Evolutionary conservation across 1,139 yeast species (phyloP), one percentile per base, ranked within the genome.

Genomic region (Protomyces lactucae-debilis): DNA sequence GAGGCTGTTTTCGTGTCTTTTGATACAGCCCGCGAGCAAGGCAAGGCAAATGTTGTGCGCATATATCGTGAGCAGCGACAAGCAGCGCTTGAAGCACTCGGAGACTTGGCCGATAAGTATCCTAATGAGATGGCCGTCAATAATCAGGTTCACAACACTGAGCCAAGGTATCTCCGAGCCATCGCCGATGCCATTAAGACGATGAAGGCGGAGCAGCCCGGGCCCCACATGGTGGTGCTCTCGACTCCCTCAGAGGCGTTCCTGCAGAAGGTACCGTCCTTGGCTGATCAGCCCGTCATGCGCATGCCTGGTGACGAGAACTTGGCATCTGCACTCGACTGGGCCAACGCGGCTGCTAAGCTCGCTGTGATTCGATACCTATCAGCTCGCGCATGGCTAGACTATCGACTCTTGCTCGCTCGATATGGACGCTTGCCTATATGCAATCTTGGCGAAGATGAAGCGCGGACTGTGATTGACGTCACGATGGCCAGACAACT

Each of bases 401-500:
- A 81, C 43, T 87, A 87, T 70, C 78, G 91, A 74, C 80, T 85
- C 46, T 77, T 83, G 0, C 75, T 90, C 64, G 81, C 98, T 0
- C 81, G 82, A 66, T 89, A 87, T 72, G 84, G 95, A 52, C 85
- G 86, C 64, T 82, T 93, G 57, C 99, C 99, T 0, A 73, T 93
- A 52, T 90, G 98, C 73, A 93, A 93, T 72, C 76, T 93, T 69
- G 86, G 85, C 67, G 80, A 85, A 21, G 95, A 88, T 66, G 88
- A 89, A 70, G 80, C 86, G 73, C 86, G 89, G 0, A 88, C 84
- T 70, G 77, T 91, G 71, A 87, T 93, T 68, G 99, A 93, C 76
- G 81, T 93, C 52, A 85, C 85, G 66, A 93, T 89, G 75, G 96
- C 98, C 0, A 80, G 99, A 72, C 81, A 86, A 65, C 80, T 93